phyloP scores from a whole-genome alignment of 169 alveolate genomes.

The Perkinsus marinus region DNA sequence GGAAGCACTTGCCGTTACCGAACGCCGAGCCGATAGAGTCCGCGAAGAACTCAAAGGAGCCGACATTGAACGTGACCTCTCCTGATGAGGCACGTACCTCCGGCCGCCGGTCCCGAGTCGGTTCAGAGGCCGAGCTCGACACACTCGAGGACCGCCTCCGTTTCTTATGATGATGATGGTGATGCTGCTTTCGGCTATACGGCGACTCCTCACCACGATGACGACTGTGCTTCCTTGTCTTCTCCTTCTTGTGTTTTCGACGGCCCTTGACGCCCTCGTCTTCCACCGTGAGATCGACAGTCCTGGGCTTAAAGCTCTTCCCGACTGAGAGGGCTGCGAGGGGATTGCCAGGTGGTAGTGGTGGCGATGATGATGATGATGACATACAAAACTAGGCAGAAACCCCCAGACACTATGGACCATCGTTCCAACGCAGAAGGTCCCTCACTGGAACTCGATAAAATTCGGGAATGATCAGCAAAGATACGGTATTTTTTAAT shows the following conservation, averaged over 20 bases:
- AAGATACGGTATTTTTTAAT: too few species aligned
- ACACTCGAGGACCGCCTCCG: neutral
- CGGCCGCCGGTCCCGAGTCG: neutral
- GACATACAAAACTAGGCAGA: neutral
- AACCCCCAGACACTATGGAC: too few species aligned
- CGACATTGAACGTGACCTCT: neutral
- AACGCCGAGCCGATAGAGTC: neutral
- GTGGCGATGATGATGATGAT: too few species aligned
- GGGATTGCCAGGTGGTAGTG: neutral
- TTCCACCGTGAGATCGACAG: neutral
- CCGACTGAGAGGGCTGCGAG: neutral
- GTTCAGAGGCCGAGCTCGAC: neutral
- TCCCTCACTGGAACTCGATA: too few species aligned
- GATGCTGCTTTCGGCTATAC: neutral
- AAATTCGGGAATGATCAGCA: too few species aligned
- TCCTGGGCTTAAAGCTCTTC: neutral
- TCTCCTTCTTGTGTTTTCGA: neutral
- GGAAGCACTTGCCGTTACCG: neutral
- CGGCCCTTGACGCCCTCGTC: neutral
- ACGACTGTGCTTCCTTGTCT: neutral
- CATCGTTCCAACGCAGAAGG: too few species aligned
- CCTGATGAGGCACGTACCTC: neutral
- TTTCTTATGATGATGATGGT: neutral
- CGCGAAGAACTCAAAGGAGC: neutral
- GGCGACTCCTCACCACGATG: neutral